These are phyloP conservation scores for Quillaja saponaria DNA, from an alignment of 306 rosid species.

Conservation along the genomic window DNA sequence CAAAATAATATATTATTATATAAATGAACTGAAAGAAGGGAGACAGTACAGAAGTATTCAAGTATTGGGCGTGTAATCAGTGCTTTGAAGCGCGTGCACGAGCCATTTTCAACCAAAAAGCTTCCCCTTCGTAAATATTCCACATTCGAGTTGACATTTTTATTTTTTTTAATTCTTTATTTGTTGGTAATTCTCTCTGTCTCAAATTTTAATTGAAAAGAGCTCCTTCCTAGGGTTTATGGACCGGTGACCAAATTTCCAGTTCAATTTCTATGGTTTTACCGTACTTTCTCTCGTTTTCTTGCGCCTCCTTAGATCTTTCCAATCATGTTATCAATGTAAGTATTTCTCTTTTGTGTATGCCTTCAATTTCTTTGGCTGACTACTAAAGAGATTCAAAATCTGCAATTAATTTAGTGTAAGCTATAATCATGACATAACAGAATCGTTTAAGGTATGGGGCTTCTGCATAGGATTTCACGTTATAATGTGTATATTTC, in stretches of 20 bases:
- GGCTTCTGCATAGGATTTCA: constrained; percentile 24
- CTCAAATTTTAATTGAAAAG: constrained; percentile 22
- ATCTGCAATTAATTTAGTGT: neutral
- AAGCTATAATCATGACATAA: constrained; percentile 13
- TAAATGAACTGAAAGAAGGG: no score
- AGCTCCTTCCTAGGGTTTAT: constrained; percentile 33
- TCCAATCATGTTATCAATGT: constrained; percentile 25
- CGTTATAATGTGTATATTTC: neutral
- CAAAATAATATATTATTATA: no score
- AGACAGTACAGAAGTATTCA: no score
- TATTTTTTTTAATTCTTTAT: no score
- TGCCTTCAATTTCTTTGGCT: constrained; percentile 18
- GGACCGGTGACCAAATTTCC: constrained; percentile 23
- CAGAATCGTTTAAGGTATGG: constrained; percentile 6
- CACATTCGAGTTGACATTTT: no score
- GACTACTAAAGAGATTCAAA: neutral
- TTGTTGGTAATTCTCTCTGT: constrained; percentile 9
- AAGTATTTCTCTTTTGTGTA: constrained; percentile 32
- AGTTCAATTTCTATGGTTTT: constrained; percentile 20
- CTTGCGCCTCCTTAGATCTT: constrained; percentile 20
- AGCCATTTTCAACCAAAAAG: no score
- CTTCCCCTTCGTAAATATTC: no score
- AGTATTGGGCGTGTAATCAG: no score
- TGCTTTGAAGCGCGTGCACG: no score
- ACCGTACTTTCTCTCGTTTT: constrained; percentile 22